These are phyloP conservation scores for Hemileia vastatrix DNA, from an alignment of 1,284 basidiomycete genomes.

Conservation along the genomic window DNA sequence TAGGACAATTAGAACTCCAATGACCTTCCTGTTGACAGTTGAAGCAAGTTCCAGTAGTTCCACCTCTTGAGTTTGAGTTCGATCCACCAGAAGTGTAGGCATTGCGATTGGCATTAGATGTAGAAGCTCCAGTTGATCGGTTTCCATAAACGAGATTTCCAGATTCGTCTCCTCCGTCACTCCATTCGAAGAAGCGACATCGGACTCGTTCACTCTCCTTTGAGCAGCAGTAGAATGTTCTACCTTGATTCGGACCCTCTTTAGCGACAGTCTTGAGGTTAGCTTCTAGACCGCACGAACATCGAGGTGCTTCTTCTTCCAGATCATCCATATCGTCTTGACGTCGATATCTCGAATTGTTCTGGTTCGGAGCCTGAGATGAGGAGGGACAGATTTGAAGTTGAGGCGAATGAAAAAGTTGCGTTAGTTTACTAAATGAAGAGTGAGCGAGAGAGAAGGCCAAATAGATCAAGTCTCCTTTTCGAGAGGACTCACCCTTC, in stretches of 20 bases:
- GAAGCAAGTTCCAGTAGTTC: conserved; percentile 30
- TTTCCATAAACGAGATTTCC: conserved; percentile 2
- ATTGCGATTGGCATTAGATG: conserved; percentile 28
- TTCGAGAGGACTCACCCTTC: background rate
- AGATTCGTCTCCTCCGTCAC: conserved; percentile 47
- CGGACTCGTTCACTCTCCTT: conserved; percentile 51
- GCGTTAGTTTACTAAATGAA: background rate
- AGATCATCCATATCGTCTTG: background rate
- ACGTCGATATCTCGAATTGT: conserved; percentile 1
- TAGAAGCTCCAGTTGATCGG: conserved; percentile 1
- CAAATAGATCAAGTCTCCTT: background rate
- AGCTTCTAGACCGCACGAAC: conserved; percentile 54
- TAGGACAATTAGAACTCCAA: conserved; percentile 40
- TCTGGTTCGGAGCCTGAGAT: background rate
- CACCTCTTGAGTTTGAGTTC: background rate
- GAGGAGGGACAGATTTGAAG: background rate
- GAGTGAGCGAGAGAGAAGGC: background rate
- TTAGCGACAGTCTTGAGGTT: conserved; percentile 51
- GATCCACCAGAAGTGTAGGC: background rate
- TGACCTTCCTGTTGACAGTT: conserved; percentile 47
- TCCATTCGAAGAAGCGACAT: conserved; percentile 79
- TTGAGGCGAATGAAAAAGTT: background rate
- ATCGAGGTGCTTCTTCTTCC: conserved; percentile 36
- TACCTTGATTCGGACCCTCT: conserved; percentile 40
- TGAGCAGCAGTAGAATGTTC: conserved; percentile 56